Conservation (phyloP, 1,284 basidiomycete species). For the Malassezia psittaci region DNA sequence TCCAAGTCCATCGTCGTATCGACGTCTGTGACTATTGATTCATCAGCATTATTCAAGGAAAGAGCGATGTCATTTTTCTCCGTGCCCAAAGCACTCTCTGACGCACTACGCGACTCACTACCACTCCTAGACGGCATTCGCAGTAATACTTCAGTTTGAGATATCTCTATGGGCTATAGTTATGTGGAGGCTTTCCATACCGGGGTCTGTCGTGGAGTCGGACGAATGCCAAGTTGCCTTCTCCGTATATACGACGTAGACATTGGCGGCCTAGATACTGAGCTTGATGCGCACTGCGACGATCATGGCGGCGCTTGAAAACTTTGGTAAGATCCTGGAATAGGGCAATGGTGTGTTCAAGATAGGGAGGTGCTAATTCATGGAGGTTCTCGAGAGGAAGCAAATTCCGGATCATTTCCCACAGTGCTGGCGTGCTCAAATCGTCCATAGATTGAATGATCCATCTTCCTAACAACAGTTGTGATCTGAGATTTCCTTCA, state of each 20-base stretch:
- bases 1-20: too few species aligned
- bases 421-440: constrained; percentile 10
- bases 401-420: constrained; percentile 8
- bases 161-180: neutral
- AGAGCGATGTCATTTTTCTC: too few species aligned
- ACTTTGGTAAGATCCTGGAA: constrained; percentile 2
- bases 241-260: neutral
- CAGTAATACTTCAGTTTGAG: constrained; percentile 14
- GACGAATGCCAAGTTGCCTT: too few species aligned
- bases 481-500: neutral
- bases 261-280: neutral
- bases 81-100: neutral
- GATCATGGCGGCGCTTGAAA: constrained; percentile 5
- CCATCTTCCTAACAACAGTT: constrained; percentile 4
- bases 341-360: neutral
- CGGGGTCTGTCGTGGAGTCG: too few species aligned
- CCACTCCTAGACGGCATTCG: constrained; percentile 12
- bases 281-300: constrained; percentile 2
- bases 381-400: neutral
- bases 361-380: neutral
- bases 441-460: constrained; percentile 5
- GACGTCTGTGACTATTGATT: too few species aligned
- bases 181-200: constrained; percentile 7
- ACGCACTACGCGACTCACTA: neutral
- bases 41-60: neutral